Conservation (phyloP, 768 basidiomycete species). For the Clavaria fumosa region DNA sequence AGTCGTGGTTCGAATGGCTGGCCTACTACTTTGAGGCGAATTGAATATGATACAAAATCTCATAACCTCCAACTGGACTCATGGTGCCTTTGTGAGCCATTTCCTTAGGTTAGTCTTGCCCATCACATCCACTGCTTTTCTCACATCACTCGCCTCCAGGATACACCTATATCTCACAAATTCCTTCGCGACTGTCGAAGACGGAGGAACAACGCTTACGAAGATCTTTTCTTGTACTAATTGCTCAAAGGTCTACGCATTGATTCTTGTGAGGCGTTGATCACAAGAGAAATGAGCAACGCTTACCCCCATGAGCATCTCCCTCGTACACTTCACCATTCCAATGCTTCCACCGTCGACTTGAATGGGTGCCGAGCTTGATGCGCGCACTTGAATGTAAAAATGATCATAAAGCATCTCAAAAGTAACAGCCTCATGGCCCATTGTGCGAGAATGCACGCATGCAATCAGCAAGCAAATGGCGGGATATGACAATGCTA, state of each 20-base stretch:
- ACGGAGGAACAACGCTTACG: constrained; percentile 30
- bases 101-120: constrained; percentile 62
- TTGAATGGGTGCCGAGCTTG: constrained; percentile 59
- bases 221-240: constrained; percentile 46
- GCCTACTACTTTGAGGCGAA: too few relatives aligned
- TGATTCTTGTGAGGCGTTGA: not conserved
- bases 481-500: constrained; percentile 64
- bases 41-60: too few relatives aligned
- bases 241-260: constrained; percentile 57
- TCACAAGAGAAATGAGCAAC: not conserved
- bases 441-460: constrained; percentile 59
- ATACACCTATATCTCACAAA: constrained; percentile 64
- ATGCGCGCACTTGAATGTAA: constrained; percentile 56
- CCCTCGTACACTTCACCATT: constrained; percentile 50
- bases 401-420: constrained; percentile 80
- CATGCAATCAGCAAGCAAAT: constrained; percentile 78
- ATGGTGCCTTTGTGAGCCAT: constrained; percentile 54
- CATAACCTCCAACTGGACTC: not conserved
- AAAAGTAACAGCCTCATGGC: constrained; percentile 74
- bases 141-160: constrained; percentile 49
- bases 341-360: constrained; percentile 62
- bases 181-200: constrained; percentile 39
- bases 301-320: constrained; percentile 53
- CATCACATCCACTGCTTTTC: constrained; percentile 44
- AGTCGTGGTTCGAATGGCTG: too few relatives aligned